Evolutionary conservation across 352 stramenopile genomes (phyloP), one percentile per base, ranked within the genome.

Genomic region (Pythium dissimile): DNA sequence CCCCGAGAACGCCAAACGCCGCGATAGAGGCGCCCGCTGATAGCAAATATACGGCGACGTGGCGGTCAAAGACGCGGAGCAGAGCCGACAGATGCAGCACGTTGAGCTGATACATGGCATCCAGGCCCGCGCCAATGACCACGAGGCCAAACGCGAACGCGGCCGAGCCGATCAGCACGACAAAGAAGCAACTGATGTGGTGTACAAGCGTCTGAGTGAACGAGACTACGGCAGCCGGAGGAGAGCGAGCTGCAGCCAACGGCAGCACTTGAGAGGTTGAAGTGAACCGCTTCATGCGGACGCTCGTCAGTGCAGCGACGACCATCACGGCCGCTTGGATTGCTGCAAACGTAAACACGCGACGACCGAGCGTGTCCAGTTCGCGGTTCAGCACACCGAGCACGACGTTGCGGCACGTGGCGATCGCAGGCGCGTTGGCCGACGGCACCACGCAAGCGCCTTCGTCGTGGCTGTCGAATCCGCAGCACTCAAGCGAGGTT

Each of bases 21-120:
- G 67, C 53, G n/a, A 92, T 52, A 0, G 32, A 35, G 6, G 55
- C 58, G n/a, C 82, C 82, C 5, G 74, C 49, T 1, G 52, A 34
- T 2, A 85, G 53, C 21, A 89, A 50, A 26, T 88, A 88, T 0
- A 77, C 53, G 5, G 74, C 76, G 30, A 88, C 48, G 32, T 72
- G 65, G 13, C 69, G 74, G 39, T 88, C 76, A 42, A 88, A 80
- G 4, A 80, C 68, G 1, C 64, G 68, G 11, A 90, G 44, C 24
- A 89, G 26, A 24, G 77, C 75, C 41, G 82, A 84, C 1, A 89
- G 44, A 43, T 87, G 78, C 13, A 90, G 63, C 27, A 92, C 69
- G 47, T 89, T 92, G 38, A 89, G 68, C 27, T 87, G 64, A 13
- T 80, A 81, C 37, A 89, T 61, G 0, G 71, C 60, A 48, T 92